Percentiles rank a stretch among this genome's conserved stretches.
Evolutionary conservation across 495 filamentous ascomycete genomes (phyloP).

Genomic region (Lichenothelia convexa): DNA sequence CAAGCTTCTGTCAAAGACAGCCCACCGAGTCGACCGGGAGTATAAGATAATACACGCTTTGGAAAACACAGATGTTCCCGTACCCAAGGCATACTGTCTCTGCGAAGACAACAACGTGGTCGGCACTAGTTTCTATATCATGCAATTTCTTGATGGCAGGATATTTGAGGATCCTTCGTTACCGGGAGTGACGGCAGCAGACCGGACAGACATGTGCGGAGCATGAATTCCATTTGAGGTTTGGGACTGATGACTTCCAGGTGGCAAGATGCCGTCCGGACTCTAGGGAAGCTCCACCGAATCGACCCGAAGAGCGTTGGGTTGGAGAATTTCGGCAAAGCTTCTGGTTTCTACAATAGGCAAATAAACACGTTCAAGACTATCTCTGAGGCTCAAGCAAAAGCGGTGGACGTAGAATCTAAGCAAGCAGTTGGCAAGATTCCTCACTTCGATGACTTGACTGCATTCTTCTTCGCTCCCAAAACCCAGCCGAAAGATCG

Average conservation of each 20-base stretch:
- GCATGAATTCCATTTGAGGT: not conserved
- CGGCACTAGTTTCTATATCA: constrained; percentile 89
- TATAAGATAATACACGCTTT: constrained; percentile 79
- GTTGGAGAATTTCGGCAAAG: constrained; percentile 53
- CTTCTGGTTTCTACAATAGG: constrained; percentile 63
- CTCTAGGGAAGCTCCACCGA: constrained; percentile 71
- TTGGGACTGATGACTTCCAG: constrained; percentile 1
- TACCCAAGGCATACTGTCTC: constrained; percentile 67
- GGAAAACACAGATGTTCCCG: constrained; percentile 60
- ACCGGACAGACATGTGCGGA: constrained; percentile 45
- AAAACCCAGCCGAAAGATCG: constrained; percentile 57
- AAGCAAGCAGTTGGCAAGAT: constrained; percentile 59
- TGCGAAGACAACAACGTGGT: constrained; percentile 66
- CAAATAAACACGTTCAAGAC: constrained; percentile 68
- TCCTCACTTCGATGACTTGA: constrained; percentile 63
- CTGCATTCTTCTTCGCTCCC: constrained; percentile 54
- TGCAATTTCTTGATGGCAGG: constrained; percentile 82
- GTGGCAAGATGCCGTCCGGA: constrained; percentile 70
- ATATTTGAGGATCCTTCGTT: constrained; percentile 81
- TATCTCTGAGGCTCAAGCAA: constrained; percentile 62
- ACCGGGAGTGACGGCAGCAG: constrained; percentile 48
- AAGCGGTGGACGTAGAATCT: constrained; percentile 56
- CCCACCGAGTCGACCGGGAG: constrained; percentile 91
- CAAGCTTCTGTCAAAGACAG: constrained; percentile 74
- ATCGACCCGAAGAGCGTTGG: constrained; percentile 47